Conservation (phyloP, 768 basidiomycete species). For the Ramaria sp. region DNA sequence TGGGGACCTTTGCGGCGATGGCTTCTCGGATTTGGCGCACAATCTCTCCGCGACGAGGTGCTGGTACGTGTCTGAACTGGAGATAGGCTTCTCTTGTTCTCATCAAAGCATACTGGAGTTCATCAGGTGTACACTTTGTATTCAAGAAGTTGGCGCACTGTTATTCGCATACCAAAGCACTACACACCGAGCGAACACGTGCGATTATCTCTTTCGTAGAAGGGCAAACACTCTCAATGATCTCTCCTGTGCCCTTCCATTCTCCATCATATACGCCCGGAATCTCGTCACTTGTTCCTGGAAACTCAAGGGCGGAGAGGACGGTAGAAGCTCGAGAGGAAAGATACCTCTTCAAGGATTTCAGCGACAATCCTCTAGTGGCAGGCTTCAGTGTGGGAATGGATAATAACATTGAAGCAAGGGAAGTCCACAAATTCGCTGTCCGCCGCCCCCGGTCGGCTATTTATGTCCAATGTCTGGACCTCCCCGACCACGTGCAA, state of each 20-base stretch:
- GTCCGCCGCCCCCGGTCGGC: no score
- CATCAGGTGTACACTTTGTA: constrained; percentile 53
- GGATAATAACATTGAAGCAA: background rate
- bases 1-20: constrained; percentile 58
- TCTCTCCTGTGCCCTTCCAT: constrained; percentile 68
- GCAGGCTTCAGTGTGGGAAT: background rate
- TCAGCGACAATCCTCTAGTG: background rate
- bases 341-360: constrained; percentile 25
- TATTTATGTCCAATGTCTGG: no score
- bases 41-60: constrained; percentile 82
- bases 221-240: constrained; percentile 66
- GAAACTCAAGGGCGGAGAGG: constrained; percentile 54
- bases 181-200: constrained; percentile 53
- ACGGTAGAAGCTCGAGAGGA: constrained; percentile 64
- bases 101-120: constrained; percentile 58
- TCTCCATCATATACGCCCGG: constrained; percentile 74
- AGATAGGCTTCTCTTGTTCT: constrained; percentile 66
- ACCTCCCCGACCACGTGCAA: no score
- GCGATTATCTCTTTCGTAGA: constrained; percentile 82
- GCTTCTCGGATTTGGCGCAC: constrained; percentile 81
- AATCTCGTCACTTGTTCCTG: constrained; percentile 37
- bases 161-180: background rate
- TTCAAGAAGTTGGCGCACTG: background rate
- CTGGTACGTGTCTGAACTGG: constrained; percentile 65
- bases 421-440: no score